Conservation (phyloP, 2,329 filamentous ascomycete species). For the Aquanectria penicillioides region DNA sequence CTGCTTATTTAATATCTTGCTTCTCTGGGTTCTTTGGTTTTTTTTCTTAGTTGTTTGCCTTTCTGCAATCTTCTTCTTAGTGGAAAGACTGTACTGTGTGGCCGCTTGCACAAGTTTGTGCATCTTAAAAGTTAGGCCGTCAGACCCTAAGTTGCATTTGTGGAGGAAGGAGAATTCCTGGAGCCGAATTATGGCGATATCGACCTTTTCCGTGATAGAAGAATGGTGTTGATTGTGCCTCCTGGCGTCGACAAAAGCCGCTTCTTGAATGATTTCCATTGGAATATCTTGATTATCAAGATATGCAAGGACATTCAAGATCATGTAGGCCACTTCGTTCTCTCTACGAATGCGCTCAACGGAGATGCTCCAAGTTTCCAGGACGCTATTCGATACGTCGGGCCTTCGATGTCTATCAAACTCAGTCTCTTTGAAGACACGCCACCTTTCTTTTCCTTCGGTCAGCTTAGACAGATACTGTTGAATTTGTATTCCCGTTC, state of each 20-base stretch:
- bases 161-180: too few relatives aligned
- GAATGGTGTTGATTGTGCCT: too few relatives aligned
- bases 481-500: constrained; percentile 32
- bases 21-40: too few relatives aligned
- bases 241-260: not conserved
- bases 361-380: constrained; percentile 48
- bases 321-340: constrained; percentile 38
- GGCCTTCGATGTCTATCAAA: constrained; percentile 43
- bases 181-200: too few relatives aligned
- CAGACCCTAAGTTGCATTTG: too few relatives aligned
- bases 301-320: constrained; percentile 45
- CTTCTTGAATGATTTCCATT: constrained; percentile 37
- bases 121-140: too few relatives aligned
- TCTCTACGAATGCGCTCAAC: constrained; percentile 44
- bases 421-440: constrained; percentile 30
- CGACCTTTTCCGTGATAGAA: too few relatives aligned
- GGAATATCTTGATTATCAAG: constrained; percentile 47
- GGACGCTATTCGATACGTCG: constrained; percentile 44
- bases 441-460: constrained; percentile 35
- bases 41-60: too few relatives aligned
- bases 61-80: too few relatives aligned
- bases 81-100: too few relatives aligned
- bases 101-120: too few relatives aligned
- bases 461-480: constrained; percentile 41
- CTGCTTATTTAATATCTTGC: too few relatives aligned